These are phyloP conservation scores for Fusarium nygamai DNA, from an alignment of 2,329 filamentous ascomycete species.

Conservation along the genomic window DNA sequence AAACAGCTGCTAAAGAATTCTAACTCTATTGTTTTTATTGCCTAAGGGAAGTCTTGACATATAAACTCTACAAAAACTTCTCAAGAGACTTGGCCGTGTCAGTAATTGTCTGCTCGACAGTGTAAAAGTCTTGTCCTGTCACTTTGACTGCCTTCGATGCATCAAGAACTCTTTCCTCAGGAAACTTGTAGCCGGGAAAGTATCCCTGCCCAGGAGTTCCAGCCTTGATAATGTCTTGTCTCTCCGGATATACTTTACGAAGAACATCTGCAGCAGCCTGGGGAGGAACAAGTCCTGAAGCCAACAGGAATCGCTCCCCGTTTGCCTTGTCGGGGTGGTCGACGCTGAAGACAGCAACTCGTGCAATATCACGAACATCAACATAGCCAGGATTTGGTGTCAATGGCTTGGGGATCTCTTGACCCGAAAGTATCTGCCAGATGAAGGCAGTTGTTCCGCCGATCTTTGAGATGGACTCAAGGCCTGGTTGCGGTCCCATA, in stretches of 20 bases:
- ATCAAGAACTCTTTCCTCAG: slow-evolving; percentile 23
- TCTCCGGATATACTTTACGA: slow-evolving; percentile 35
- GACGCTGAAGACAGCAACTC: slow-evolving; percentile 37
- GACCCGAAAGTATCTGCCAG: slow-evolving; percentile 36
- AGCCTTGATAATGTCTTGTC: slow-evolving; percentile 32
- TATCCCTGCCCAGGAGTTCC: slow-evolving; percentile 37
- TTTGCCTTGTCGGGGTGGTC: slow-evolving; percentile 30
- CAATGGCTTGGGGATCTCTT: slow-evolving; percentile 35
- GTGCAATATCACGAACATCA: slow-evolving; percentile 39
- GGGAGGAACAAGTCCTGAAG: slow-evolving; percentile 29
- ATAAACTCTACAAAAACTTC: slow-evolving; percentile 21
- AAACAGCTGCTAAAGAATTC: background rate
- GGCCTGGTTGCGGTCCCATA: slow-evolving; percentile 35
- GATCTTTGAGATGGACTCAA: slow-evolving; percentile 35
- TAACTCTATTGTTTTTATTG: background rate
- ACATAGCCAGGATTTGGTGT: slow-evolving; percentile 19
- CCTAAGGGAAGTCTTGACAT: background rate
- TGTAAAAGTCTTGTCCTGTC: slow-evolving; percentile 31
- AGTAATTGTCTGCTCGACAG: slow-evolving; percentile 33
- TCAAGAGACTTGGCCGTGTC: slow-evolving; percentile 38
- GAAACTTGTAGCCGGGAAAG: slow-evolving; percentile 15
- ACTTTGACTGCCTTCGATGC: slow-evolving; percentile 28
- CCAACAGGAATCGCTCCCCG: slow-evolving; percentile 34
- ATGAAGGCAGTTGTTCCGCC: slow-evolving; percentile 34
- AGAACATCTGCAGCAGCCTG: slow-evolving; percentile 40